Conservation (phyloP, 345 rosid genomes). For the Syzygium oleosum region DNA sequence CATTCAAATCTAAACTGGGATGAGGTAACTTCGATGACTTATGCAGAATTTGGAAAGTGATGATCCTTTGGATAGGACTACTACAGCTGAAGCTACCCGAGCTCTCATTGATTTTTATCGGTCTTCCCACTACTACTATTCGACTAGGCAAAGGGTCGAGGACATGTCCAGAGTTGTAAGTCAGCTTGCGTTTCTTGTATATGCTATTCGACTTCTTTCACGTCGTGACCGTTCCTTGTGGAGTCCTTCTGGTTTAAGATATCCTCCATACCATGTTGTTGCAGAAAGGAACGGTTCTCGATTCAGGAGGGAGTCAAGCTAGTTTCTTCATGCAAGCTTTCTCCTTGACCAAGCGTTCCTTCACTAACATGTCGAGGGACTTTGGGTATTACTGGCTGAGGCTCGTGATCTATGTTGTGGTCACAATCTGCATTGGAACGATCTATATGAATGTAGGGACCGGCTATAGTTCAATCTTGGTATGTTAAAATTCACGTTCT, state of each 20-base stretch:
- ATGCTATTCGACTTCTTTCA: background rate
- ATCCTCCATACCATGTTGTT: background rate
- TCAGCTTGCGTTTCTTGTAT: background rate
- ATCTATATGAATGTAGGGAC: constrained; percentile 87
- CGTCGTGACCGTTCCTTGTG: background rate
- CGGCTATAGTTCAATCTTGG: constrained; percentile 74
- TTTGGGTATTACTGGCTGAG: constrained; percentile 97
- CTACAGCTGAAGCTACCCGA: constrained; percentile 83
- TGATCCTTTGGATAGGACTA: constrained; percentile 77
- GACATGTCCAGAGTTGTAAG: constrained; percentile 88
- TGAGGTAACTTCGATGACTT: background rate
- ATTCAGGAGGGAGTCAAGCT: constrained; percentile 91
- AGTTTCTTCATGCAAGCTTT: constrained; percentile 83
- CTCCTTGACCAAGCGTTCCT: constrained; percentile 79
- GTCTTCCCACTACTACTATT: constrained; percentile 53
- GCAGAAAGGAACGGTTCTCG: constrained; percentile 92
- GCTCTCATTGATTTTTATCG: constrained; percentile 49
- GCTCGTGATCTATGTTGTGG: constrained; percentile 69
- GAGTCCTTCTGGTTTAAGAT: background rate
- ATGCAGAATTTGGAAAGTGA: constrained; percentile 55
- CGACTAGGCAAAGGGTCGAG: constrained; percentile 62
- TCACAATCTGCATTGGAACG: constrained; percentile 86
- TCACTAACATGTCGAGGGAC: constrained; percentile 92
- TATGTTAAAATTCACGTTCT: constrained; percentile 13
- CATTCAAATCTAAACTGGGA: background rate